These are phyloP conservation scores for Rubus parviflorus DNA, from an alignment of 306 rosid genomes.

Conservation along the genomic window DNA sequence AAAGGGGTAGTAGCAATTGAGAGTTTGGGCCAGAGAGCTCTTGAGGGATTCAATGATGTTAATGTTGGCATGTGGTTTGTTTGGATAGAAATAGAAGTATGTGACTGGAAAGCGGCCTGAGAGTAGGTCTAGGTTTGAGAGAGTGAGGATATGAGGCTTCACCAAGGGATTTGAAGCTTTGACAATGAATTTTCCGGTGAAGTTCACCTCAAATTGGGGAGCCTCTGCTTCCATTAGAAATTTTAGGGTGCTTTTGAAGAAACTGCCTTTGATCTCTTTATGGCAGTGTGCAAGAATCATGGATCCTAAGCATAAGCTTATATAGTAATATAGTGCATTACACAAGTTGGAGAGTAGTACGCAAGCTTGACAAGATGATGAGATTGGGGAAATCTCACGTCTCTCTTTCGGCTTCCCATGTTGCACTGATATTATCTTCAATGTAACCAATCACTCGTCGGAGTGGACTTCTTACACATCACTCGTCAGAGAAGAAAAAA, in stretches of 20 bases:
- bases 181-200: slow-evolving; percentile 45
- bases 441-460: no score
- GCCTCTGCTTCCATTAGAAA: slow-evolving; percentile 26
- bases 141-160: slow-evolving; percentile 40
- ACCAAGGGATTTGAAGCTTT: slow-evolving; percentile 48
- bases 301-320: not conserved
- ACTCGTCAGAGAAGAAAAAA: not conserved
- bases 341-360: not conserved
- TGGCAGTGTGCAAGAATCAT: not conserved
- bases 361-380: not conserved
- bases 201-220: slow-evolving; percentile 43
- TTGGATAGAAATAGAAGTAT: slow-evolving; percentile 70
- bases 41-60: slow-evolving; percentile 43
- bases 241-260: slow-evolving; percentile 7
- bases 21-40: slow-evolving; percentile 52
- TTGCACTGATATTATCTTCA: not conserved
- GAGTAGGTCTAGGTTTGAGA: slow-evolving; percentile 83
- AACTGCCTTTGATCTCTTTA: not conserved
- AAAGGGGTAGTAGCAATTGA: slow-evolving; percentile 57
- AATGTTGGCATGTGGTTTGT: slow-evolving; percentile 28
- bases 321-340: not conserved
- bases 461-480: not conserved
- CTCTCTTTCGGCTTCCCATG: not conserved
- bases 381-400: not conserved
- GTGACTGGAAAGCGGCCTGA: slow-evolving; percentile 90